phyloP scores from a whole-genome alignment of 1,139 yeast genomes.

The Yamadazyma atmosphaerica region DNA sequence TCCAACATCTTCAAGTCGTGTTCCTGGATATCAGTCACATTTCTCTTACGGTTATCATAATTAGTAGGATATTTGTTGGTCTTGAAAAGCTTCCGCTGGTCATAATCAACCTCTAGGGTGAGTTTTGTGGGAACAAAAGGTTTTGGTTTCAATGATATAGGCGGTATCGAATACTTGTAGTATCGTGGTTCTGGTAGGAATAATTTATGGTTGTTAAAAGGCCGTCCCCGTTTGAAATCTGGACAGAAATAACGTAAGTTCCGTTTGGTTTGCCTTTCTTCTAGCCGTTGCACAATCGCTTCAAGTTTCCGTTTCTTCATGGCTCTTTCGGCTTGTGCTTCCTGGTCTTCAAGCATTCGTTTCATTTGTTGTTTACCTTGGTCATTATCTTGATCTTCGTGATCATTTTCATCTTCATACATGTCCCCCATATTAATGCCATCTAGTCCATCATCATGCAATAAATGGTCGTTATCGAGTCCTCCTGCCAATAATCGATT shows the following conservation, averaged over 20 bases:
- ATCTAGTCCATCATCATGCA: slow-evolving; percentile 46
- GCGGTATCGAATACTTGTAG: slow-evolving; percentile 54
- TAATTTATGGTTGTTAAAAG: slow-evolving; percentile 65
- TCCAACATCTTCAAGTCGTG: slow-evolving; percentile 34
- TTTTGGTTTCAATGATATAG: slow-evolving; percentile 42
- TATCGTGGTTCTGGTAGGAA: slow-evolving; percentile 64
- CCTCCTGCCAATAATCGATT: slow-evolving; percentile 41
- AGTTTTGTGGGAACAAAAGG: slow-evolving; percentile 64
- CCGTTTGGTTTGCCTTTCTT: slow-evolving; percentile 31
- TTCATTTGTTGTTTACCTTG: too few relatives aligned
- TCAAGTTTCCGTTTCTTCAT: slow-evolving; percentile 15
- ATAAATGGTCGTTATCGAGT: slow-evolving; percentile 34
- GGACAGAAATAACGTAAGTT: slow-evolving; percentile 60
- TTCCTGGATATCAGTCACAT: slow-evolving; percentile 27
- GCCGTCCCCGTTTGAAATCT: slow-evolving; percentile 52
- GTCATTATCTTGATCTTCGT: too few relatives aligned
- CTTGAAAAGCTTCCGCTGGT: slow-evolving; percentile 46
- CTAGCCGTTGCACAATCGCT: slow-evolving; percentile 31
- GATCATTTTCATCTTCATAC: slow-evolving; percentile 30
- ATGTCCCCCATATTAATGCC: slow-evolving; percentile 41
- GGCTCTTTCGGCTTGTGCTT: background rate
- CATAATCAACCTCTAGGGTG: slow-evolving; percentile 48
- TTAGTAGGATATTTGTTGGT: slow-evolving; percentile 19
- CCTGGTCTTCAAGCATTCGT: too few relatives aligned
- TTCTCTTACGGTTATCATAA: background rate